phyloP scores from a whole-genome alignment of 1,139 yeast species.

The Yamadazyma friedrichii region DNA sequence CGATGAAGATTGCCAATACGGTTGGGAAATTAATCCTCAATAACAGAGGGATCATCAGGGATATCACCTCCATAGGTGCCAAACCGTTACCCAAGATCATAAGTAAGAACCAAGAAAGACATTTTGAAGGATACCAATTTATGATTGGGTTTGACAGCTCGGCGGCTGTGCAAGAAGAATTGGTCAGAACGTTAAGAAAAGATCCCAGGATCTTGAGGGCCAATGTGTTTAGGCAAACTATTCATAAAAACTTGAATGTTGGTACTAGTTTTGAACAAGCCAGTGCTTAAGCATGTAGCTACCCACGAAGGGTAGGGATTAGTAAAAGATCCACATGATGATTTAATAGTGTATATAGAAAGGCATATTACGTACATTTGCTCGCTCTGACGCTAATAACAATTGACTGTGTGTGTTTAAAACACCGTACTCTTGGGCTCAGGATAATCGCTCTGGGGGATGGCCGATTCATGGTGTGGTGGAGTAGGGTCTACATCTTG shows the following conservation, averaged over 20 bases:
- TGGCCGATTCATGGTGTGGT: slow-evolving; percentile 2
- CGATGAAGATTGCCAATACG: slow-evolving; percentile 70
- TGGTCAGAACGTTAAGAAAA: slow-evolving; percentile 71
- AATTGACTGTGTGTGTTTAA: background rate
- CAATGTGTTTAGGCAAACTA: slow-evolving; percentile 67
- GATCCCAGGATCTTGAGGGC: slow-evolving; percentile 92
- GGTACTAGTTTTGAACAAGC: slow-evolving; percentile 49
- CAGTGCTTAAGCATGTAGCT: background rate
- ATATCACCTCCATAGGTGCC: slow-evolving; percentile 76
- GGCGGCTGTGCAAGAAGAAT: slow-evolving; percentile 81
- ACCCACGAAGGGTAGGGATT: background rate
- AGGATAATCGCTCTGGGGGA: slow-evolving; percentile 3
- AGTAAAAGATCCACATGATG: too few relatives aligned
- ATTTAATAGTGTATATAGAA: slow-evolving; percentile 1
- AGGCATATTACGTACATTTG: background rate
- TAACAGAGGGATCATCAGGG: slow-evolving; percentile 90
- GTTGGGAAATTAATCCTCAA: slow-evolving; percentile 79
- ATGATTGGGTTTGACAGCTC: slow-evolving; percentile 84
- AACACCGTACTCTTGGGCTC: slow-evolving; percentile 8
- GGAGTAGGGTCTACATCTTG: too few relatives aligned
- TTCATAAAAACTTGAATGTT: slow-evolving; percentile 49
- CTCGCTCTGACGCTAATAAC: background rate
- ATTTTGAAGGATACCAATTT: slow-evolving; percentile 88
- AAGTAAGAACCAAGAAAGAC: slow-evolving; percentile 83
- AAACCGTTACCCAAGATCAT: slow-evolving; percentile 77